Conservation (phyloP, 208 protist genomes). For the Porcisia deanei region DNA sequence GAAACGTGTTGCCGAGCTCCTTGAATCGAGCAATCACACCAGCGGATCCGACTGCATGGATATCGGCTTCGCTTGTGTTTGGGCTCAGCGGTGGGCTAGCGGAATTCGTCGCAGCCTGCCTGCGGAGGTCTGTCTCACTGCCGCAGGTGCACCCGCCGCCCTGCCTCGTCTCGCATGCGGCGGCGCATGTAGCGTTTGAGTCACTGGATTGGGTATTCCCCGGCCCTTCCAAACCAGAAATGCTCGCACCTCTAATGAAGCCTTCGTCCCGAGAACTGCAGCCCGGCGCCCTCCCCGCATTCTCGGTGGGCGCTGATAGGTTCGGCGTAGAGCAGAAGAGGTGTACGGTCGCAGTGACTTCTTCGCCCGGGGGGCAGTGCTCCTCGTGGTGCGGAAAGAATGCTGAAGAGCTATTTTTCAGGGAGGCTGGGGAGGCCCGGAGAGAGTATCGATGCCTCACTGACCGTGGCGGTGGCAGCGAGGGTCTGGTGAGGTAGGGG, state of each 20-base stretch:
- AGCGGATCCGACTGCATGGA: background rate
- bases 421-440: constrained; percentile 13
- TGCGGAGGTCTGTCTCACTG: background rate
- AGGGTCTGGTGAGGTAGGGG: constrained; percentile 1
- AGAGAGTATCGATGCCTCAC: constrained; percentile 9
- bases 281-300: background rate
- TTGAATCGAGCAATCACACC: constrained; percentile 27
- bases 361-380: constrained; percentile 6
- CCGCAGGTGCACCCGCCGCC: background rate
- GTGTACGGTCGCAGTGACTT: constrained; percentile 8
- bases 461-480: constrained; percentile 11
- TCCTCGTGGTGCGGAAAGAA: constrained; percentile 3
- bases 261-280: constrained; percentile 9
- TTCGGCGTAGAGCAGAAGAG: constrained; percentile 23
- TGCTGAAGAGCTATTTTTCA: constrained; percentile 22
- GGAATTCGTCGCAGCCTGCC: background rate
- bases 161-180: background rate
- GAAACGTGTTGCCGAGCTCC: constrained; percentile 67
- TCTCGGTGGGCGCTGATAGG: background rate
- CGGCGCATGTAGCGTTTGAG: background rate
- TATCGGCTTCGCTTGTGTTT: background rate
- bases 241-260: background rate
- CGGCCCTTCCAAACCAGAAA: background rate
- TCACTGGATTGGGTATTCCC: background rate
- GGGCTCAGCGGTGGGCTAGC: background rate